Conservation (phyloP, 306 rosid genomes). For the Herpetospermum pedunculosum region DNA sequence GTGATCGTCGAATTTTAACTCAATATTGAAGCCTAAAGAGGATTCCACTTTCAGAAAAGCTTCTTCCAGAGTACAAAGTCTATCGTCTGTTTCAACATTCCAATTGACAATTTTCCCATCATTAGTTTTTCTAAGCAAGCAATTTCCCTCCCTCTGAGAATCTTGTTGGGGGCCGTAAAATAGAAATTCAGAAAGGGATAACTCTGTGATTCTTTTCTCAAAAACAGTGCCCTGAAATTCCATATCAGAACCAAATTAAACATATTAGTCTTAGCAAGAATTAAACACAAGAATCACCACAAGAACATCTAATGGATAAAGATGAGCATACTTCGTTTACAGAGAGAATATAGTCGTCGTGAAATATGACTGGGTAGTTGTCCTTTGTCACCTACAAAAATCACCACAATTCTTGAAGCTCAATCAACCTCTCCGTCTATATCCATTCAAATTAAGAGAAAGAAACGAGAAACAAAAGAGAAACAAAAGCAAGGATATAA, state of each 20-base stretch:
- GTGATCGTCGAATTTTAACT: constrained; percentile 39
- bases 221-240: constrained; percentile 28
- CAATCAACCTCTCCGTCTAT: not conserved
- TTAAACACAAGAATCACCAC: not conserved
- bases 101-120: constrained; percentile 33
- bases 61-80: constrained; percentile 36
- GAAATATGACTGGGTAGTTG: constrained; percentile 42
- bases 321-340: constrained; percentile 16
- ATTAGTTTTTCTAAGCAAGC: constrained; percentile 30
- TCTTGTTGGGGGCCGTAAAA: constrained; percentile 39
- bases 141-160: constrained; percentile 20
- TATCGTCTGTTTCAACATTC: constrained; percentile 39
- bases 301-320: not conserved
- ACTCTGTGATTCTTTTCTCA: constrained; percentile 38
- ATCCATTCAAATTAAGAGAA: not conserved
- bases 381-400: constrained; percentile 54
- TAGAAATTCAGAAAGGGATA: constrained; percentile 33
- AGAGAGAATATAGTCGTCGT: constrained; percentile 38
- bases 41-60: constrained; percentile 34
- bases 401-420: constrained; percentile 15
- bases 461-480: not conserved
- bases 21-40: constrained; percentile 42
- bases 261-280: not conserved
- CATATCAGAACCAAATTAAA: not conserved
- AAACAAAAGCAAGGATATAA: not conserved